These are phyloP conservation scores for Kodamaea hsintzibuensis DNA, from an alignment of 805 yeast species.

Conservation along the genomic window DNA sequence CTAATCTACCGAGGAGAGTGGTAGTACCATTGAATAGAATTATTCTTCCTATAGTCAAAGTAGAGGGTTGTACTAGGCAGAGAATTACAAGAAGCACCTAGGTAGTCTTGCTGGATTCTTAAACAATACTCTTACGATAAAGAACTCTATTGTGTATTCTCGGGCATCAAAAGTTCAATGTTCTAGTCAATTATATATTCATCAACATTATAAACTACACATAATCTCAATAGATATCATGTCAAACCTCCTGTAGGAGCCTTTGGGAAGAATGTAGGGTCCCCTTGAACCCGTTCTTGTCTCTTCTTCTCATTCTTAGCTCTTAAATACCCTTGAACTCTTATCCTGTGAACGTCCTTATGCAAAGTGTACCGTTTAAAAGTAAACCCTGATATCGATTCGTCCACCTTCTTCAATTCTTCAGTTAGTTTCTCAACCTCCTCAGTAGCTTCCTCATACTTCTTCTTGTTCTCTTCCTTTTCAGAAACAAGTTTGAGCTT, in stretches of 20 bases:
- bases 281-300: slow-evolving; percentile 13
- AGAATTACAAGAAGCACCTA: too few species aligned
- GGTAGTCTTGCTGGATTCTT: too few species aligned
- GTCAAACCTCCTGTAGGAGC: slow-evolving; percentile 12
- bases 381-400: slow-evolving; percentile 27
- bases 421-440: slow-evolving; percentile 9
- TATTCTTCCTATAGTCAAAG: not conserved
- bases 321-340: slow-evolving; percentile 40
- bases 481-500: slow-evolving; percentile 21
- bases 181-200: not conserved
- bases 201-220: not conserved
- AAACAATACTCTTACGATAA: too few species aligned
- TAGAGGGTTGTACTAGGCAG: too few species aligned
- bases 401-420: slow-evolving; percentile 19
- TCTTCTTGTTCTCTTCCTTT: slow-evolving; percentile 17
- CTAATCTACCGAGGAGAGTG: not conserved
- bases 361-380: slow-evolving; percentile 44
- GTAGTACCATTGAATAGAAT: not conserved
- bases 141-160: too few species aligned
- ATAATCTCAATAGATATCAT: too few species aligned
- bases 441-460: slow-evolving; percentile 23
- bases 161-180: too few species aligned
- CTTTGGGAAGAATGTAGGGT: slow-evolving; percentile 13
- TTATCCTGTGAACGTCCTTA: slow-evolving; percentile 39
- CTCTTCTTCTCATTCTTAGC: slow-evolving; percentile 21